Evolutionary conservation across 441 rosid genomes (phyloP).

Genomic region (Brassica hybrid): DNA sequence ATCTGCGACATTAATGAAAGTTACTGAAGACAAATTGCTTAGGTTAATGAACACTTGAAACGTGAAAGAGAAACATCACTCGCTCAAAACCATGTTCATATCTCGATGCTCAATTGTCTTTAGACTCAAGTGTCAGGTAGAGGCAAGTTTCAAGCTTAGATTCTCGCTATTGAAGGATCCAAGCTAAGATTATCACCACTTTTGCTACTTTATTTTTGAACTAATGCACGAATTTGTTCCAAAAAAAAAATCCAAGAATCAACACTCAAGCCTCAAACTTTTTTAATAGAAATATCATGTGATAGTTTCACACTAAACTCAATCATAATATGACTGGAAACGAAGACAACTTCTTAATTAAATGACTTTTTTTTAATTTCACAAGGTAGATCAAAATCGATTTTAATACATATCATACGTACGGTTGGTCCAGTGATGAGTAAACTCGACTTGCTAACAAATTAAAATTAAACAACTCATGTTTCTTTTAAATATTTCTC

Average conservation of each 20-base stretch:
- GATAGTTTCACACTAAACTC: neutral
- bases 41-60: neutral
- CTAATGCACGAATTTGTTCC: too few species aligned
- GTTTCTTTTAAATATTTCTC: neutral
- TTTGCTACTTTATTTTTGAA: neutral
- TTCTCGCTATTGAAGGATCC: conserved; percentile 1
- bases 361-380: neutral
- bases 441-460: neutral
- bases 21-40: neutral
- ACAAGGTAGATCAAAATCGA: neutral
- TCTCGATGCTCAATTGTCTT: neutral
- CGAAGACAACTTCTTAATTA: neutral
- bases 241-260: neutral
- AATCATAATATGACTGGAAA: neutral
- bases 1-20: neutral
- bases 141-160: neutral
- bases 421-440: neutral
- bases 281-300: neutral
- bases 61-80: neutral
- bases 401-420: neutral
- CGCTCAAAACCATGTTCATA: neutral
- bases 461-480: neutral
- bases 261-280: neutral
- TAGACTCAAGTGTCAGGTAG: neutral
- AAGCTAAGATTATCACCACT: neutral